Evolutionary conservation across 306 rosid genomes (phyloP).

Genomic region (Cucumis melo): DNA sequence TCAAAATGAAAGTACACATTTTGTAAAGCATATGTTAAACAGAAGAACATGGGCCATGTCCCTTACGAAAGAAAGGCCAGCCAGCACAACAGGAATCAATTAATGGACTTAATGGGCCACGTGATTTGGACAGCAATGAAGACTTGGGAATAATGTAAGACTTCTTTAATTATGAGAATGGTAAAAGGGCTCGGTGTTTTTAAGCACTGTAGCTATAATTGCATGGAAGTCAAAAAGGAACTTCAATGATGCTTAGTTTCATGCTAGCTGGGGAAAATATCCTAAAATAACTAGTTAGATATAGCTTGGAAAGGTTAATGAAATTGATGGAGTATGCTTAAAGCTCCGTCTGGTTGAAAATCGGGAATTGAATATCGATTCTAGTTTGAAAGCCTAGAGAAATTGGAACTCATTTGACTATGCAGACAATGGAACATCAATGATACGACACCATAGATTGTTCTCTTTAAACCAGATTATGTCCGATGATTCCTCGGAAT

Average conservation of each 20-base stretch:
- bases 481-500: not conserved
- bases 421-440: not conserved
- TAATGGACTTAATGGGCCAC: constrained; percentile 1
- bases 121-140: not conserved
- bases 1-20: not conserved
- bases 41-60: constrained; percentile 5
- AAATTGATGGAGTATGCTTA: not conserved
- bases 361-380: not conserved
- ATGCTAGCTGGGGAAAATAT: not conserved
- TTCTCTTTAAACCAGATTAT: not conserved
- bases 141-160: not conserved
- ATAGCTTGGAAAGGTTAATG: not conserved
- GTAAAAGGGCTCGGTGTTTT: not conserved
- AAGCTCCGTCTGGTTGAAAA: not conserved
- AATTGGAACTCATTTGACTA: not conserved
- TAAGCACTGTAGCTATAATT: not conserved
- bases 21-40: not conserved
- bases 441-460: no score
- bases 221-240: not conserved
- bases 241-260: not conserved
- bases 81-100: not conserved
- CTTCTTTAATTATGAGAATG: not conserved
- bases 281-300: not conserved
- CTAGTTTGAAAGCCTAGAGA: not conserved
- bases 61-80: not conserved